Evolutionary conservation across 148 eudicot genomes (phyloP), one percentile per base, ranked within the genome.

Genomic region (Rheum nobile): DNA sequence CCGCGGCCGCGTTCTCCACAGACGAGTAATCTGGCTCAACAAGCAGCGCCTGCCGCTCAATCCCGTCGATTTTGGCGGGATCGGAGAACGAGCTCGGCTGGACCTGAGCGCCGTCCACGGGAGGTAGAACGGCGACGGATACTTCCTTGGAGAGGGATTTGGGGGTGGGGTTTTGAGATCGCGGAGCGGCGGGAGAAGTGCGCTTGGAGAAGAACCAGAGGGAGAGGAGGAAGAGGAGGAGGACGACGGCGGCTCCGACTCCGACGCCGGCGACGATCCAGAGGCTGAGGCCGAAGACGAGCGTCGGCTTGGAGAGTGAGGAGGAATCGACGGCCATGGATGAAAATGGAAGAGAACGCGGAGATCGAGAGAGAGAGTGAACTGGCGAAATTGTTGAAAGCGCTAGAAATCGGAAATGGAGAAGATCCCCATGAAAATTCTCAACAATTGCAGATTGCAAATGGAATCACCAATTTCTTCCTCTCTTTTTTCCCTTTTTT

Each of bases 201-300:
- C 86, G 84, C 22, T 74, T 83, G 19, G 83, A 78, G 79, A 83
- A 76, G 77, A 82, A 26, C 74, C 91, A 88, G 37, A 85, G 76
- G 2, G 87, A 88, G 37, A 88, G n/a, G 8, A 85, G 35, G 52
- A 88, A 88, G 19, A 88, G 79, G 26, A 85, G 16, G 42, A 88
- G 32, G 10, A 88, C 87, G 48, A 88, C 54, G 71, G 81, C 83
- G 3, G 82, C 84, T 38, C 91, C 91, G 2, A 82, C 86, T 21
- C 73, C 67, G 39, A 88, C 71, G 52, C 91, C 87, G 2, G 84
- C 24, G 1, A 88, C 74, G 46, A 85, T 86, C 87, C 86, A 85
- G 76, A 85, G 78, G 24, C 77, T 71, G 0, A 88, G 80, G 12
- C 88, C 88, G 55, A 88, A 88, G 38, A 88, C 79, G 6, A 81